Evolutionary conservation across 2,329 filamentous ascomycete species (phyloP).

Genomic region (Tolypocladium cylindrosporum): DNA sequence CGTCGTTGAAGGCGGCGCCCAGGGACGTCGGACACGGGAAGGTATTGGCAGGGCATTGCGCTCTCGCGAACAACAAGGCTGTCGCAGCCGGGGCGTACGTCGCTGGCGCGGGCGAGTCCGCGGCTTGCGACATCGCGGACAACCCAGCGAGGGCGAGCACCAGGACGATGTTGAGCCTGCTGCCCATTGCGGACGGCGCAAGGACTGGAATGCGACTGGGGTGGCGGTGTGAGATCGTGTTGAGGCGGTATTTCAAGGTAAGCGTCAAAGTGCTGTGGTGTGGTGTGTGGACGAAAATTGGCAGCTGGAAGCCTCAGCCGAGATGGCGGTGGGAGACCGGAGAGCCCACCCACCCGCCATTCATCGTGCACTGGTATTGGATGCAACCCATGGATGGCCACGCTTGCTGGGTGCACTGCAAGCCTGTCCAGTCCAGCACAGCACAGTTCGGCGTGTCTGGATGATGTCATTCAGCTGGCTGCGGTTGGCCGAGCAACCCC

Average conservation of each 20-base stretch:
- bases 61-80: constrained; percentile 12
- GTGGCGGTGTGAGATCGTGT: not conserved
- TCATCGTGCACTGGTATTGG: not conserved
- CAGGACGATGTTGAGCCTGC: not conserved
- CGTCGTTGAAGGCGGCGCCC: constrained; percentile 33
- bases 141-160: not conserved
- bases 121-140: not conserved
- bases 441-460: not conserved
- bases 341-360: not conserved
- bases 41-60: constrained; percentile 37
- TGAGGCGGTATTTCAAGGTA: not conserved
- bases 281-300: not conserved
- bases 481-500: constrained; percentile 18
- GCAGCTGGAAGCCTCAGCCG: not conserved
- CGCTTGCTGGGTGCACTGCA: not conserved
- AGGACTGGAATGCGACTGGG: not conserved
- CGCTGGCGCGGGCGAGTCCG: not conserved
- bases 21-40: constrained; percentile 38
- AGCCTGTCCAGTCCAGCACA: not conserved
- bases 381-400: not conserved
- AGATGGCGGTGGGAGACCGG: not conserved
- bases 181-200: not conserved
- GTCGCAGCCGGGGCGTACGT: constrained; percentile 12
- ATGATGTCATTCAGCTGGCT: constrained; percentile 2
- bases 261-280: not conserved